Base-by-base conservation (phyloP, 2,329 filamentous ascomycete genomes). In the Claviceps quebecensis region DNA sequence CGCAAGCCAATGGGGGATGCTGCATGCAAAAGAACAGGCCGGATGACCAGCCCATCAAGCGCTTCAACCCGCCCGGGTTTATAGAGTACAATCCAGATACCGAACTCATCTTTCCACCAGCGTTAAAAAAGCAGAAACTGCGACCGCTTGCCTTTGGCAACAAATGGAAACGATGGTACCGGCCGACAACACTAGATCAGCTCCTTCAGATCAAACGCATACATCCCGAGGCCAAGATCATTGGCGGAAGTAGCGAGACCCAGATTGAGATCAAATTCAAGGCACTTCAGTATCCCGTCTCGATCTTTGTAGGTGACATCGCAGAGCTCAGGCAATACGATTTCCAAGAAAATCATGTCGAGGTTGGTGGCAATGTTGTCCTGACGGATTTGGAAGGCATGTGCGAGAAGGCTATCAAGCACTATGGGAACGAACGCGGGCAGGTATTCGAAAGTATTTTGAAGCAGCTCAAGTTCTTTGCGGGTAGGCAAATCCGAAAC, bases 211-310 rank as follows among this genome's bases (percentile, higher is more conserved):
- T 98, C 69, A 97, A 97, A 72, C 82, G 76, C 59, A 81, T 78
- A 0, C 84, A 88, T 58, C 91, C 91, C 0, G 81, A 83, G 26
- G 88, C 91, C 4, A 98, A 97, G 67, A 81, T 98, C 55, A 95
- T 98, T 55, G 91, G 89, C 48, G 93, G 93, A 55, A 95, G 89
- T 64, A 95, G 90, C 2, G 93, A 98, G 67, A 97, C 91, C 0
- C 93, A 97, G 67, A 97, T 98, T 54, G 93, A 98, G 69, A 86
- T 94, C 70, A 96, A 95, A 68, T 97, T 98, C 77, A 97, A 97
- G 71, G 88, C 84, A 1, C 80, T 95, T 73, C 79, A 89, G 59
- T 97, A 97, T 63, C 84, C 84, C 4, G 81, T 87, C 1, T 96
- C 90, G 0, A 86, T 98, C 0, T 97, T 85, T 58, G 86, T 97